A percentile compares a stretch with the other conserved stretches of the same genome.
phyloP scores from a whole-genome alignment of 1,284 basidiomycete genomes.

The Anthracocystis walkeri region DNA sequence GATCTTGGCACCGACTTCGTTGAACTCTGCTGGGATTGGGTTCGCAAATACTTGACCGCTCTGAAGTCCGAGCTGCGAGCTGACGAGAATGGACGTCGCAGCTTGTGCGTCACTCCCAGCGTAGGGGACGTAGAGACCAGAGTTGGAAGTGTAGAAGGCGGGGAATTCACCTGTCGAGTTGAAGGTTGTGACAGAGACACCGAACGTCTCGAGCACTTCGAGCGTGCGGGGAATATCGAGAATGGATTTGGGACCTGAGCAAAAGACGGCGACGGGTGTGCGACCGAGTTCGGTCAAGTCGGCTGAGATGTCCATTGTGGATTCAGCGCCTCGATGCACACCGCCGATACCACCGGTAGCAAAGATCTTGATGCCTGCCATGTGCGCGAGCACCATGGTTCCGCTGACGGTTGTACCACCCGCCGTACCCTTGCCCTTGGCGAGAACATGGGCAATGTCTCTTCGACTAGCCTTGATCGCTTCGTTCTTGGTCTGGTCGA shows the following conservation, averaged over 20 bases:
- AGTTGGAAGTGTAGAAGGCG: constrained; percentile 88
- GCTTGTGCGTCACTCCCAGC: constrained; percentile 40
- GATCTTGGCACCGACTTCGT: constrained; percentile 77
- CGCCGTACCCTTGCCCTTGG: constrained; percentile 74
- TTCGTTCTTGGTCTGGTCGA: constrained; percentile 37
- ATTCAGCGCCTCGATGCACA: constrained; percentile 92
- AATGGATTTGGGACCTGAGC: constrained; percentile 96
- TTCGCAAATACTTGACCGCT: constrained; percentile 79
- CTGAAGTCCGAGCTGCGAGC: constrained; percentile 74
- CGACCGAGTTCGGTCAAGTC: constrained; percentile 65
- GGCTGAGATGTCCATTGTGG: constrained; percentile 81
- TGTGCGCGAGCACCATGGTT: constrained; percentile 73
- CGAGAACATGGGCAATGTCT: constrained; percentile 84
- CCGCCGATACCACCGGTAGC: constrained; percentile 76
- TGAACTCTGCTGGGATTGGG: constrained; percentile 85
- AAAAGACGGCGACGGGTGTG: constrained; percentile 77
- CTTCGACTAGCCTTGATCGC: constrained; percentile 84
- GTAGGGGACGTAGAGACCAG: constrained; percentile 80
- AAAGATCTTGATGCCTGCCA: constrained; percentile 68
- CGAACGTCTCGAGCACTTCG: constrained; percentile 96
- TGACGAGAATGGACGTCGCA: constrained; percentile 72
- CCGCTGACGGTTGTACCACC: constrained; percentile 93
- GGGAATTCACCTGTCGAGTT: constrained; percentile 81
- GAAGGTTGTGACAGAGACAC: constrained; percentile 89
- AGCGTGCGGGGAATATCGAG: constrained; percentile 89